These are phyloP conservation scores for Poa pratensis DNA, from an alignment of 176 grass and related monocot species.

Conservation along the genomic window DNA sequence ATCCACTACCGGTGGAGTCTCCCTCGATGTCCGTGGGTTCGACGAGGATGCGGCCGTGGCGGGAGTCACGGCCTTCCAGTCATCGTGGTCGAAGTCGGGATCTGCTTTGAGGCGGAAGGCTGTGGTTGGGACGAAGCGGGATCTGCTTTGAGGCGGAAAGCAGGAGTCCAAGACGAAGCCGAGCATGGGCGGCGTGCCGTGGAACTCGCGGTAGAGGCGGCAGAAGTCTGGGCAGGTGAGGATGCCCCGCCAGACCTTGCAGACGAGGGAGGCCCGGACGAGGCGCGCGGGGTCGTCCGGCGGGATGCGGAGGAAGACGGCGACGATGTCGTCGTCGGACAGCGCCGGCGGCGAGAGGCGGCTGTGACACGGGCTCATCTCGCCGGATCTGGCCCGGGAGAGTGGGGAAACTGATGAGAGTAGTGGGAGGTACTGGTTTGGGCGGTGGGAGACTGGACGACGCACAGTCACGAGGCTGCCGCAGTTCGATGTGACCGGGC, in stretches of 20 bases:
- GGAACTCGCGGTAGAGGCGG: background rate
- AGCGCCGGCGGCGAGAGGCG: background rate
- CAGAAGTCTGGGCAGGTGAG: background rate
- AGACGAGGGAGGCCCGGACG: background rate
- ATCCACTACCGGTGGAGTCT: background rate
- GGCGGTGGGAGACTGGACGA: too few species aligned
- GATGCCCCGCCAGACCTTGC: background rate
- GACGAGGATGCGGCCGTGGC: background rate
- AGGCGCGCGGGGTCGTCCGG: background rate
- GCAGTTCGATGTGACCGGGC: too few species aligned
- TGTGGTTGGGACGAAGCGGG: background rate
- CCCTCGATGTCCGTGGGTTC: background rate
- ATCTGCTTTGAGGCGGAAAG: background rate
- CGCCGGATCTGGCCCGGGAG: background rate
- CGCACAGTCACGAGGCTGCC: too few species aligned
- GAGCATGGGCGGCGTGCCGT: background rate
- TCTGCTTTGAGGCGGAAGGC: background rate
- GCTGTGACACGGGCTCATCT: background rate
- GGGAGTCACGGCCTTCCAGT: background rate
- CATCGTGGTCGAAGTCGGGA: background rate
- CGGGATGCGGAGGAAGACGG: background rate
- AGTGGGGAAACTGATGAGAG: too few species aligned
- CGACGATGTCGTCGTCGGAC: background rate
- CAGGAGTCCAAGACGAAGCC: background rate
- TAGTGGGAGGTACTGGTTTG: too few species aligned